Conservation (phyloP, 495 filamentous ascomycete genomes). For the Lepidopterella palustris region DNA sequence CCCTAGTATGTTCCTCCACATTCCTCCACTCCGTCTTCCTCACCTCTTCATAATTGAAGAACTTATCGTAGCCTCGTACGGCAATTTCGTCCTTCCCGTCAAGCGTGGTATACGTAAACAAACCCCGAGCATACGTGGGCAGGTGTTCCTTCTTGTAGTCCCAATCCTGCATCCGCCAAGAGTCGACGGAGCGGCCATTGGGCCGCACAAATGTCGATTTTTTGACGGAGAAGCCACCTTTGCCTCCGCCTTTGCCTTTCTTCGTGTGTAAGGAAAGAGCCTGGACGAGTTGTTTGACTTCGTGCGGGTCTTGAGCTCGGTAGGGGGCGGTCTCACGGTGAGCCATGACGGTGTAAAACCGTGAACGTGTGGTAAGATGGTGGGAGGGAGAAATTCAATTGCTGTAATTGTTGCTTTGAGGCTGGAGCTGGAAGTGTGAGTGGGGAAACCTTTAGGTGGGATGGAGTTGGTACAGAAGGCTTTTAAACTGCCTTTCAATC, state of each 20-base stretch:
- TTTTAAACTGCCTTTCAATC: conserved; percentile 9
- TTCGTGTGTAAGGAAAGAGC: conserved; percentile 46
- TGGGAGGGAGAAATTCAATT: conserved; percentile 3
- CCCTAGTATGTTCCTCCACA: conserved; percentile 67
- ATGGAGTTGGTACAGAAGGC: background rate
- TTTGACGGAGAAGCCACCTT: conserved; percentile 55
- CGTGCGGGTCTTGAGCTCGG: conserved; percentile 55
- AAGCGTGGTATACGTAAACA: conserved; percentile 70
- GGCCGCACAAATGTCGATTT: conserved; percentile 65
- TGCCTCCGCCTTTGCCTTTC: conserved; percentile 34
- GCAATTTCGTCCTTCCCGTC: conserved; percentile 67
- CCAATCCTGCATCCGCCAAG: conserved; percentile 90
- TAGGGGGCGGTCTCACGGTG: conserved; percentile 45
- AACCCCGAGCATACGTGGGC: conserved; percentile 83
- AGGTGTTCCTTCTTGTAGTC: conserved; percentile 83
- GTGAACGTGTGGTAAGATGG: background rate
- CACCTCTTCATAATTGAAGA: conserved; percentile 88
- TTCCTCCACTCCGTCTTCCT: conserved; percentile 71
- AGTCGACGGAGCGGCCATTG: conserved; percentile 62
- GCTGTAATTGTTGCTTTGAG: conserved; percentile 7
- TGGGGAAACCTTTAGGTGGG: background rate
- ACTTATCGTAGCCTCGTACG: conserved; percentile 92
- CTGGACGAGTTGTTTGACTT: conserved; percentile 58
- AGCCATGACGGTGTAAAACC: conserved; percentile 30
- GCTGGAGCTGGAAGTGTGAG: background rate